Evolutionary conservation across 371 early-diverging fungal species (phyloP).

Genomic region (Lichtheimia hyalospora): DNA sequence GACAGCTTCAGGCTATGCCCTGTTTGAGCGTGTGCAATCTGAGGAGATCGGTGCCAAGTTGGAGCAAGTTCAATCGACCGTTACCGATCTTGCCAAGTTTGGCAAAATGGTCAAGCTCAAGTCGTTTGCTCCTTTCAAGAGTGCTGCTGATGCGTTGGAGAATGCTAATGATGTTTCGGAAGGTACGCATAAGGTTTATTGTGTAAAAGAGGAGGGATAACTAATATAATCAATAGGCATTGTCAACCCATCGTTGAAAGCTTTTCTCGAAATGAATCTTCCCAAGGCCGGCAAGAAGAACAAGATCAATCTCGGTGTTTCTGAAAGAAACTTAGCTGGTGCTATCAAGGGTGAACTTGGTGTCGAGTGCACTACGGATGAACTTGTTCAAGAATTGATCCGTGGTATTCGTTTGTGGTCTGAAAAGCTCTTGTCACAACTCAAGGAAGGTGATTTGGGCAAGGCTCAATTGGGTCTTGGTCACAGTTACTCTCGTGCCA

Average conservation of each 20-base stretch:
- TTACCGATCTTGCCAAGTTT: conserved; percentile 89
- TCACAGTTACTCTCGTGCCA: conserved; percentile 96
- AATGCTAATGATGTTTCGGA: conserved; percentile 97
- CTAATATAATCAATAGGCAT: conserved; percentile 54
- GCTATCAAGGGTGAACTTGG: conserved; percentile 80
- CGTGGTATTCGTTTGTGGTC: conserved; percentile 93
- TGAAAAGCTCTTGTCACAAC: conserved; percentile 84
- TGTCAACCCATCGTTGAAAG: conserved; percentile 80
- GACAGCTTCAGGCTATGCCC: conserved; percentile 94
- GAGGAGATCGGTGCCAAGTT: conserved; percentile 96
- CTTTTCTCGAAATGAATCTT: conserved; percentile 93
- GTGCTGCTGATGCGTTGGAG: conserved; percentile 95
- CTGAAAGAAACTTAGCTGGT: conserved; percentile 91
- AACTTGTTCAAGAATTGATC: conserved; percentile 84
- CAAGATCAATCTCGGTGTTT: conserved; percentile 86
- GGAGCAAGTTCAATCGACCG: conserved; percentile 81
- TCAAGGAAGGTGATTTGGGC: conserved; percentile 90
- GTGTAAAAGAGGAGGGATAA: background rate
- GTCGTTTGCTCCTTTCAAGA: conserved; percentile 95
- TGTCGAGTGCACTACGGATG: conserved; percentile 77
- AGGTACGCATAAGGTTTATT: conserved; percentile 54
- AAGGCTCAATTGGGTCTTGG: conserved; percentile 96
- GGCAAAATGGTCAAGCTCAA: conserved; percentile 89
- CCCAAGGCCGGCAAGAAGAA: conserved; percentile 77
- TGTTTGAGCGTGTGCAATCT: conserved; percentile 91